Evolutionary conservation across 257 asterid species (phyloP).

Genomic region (Fraxinus americana): DNA sequence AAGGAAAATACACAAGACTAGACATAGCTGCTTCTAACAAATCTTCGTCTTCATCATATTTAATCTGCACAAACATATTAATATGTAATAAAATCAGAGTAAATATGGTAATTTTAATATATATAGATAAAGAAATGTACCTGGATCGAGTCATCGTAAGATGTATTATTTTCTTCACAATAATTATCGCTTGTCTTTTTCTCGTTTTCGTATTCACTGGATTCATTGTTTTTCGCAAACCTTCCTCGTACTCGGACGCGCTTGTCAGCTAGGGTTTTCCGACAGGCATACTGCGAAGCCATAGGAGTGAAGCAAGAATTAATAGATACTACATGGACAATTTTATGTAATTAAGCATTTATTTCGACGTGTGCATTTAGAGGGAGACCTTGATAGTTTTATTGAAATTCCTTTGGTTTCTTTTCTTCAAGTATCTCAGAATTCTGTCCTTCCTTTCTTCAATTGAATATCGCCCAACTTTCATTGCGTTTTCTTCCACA

Average conservation of each 20-base stretch:
- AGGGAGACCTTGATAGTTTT: conserved; percentile 79
- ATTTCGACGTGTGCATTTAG: too few relatives aligned
- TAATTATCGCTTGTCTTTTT: conserved; percentile 16
- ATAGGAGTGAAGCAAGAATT: background rate
- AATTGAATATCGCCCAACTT: conserved; percentile 57
- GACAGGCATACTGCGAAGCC: conserved; percentile 80
- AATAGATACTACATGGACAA: background rate
- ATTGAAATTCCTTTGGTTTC: conserved; percentile 87
- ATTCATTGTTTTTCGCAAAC: conserved; percentile 80
- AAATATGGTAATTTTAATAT: background rate
- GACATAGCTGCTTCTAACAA: conserved; percentile 70
- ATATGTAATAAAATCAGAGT: background rate
- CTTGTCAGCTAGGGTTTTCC: conserved; percentile 93
- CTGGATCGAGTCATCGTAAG: conserved; percentile 41
- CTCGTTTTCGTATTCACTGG: conserved; percentile 34
- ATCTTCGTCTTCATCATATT: conserved; percentile 55
- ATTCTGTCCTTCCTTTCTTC: conserved; percentile 74
- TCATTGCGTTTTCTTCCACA: conserved; percentile 49
- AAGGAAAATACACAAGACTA: conserved; percentile 55
- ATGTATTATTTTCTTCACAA: conserved; percentile 23
- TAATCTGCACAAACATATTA: conserved; percentile 43
- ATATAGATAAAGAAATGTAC: conserved; percentile 17
- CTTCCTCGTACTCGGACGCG: conserved; percentile 90
- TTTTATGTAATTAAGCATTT: background rate
- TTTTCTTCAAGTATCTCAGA: conserved; percentile 73